A percentile compares a stretch with the other conserved stretches of the same genome.
Evolutionary conservation across 75 land plant genomes (phyloP).

Genomic region (Pinus taeda): DNA sequence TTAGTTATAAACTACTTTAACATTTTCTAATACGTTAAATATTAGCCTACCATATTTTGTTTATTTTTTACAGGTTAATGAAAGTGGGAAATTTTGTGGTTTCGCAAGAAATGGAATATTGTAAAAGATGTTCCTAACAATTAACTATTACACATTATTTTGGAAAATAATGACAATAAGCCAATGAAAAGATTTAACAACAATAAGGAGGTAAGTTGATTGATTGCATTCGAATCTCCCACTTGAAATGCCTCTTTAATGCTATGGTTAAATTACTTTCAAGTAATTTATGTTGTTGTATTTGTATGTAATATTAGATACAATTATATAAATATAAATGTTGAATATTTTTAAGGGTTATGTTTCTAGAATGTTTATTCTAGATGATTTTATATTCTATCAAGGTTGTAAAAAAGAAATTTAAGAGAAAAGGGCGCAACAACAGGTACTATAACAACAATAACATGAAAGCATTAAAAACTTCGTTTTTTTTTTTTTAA

Average conservation of each 20-base stretch:
- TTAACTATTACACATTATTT: conserved; percentile 55
- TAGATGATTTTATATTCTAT: conserved; percentile 71
- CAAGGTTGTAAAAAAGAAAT: conserved; percentile 51
- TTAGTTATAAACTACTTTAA: no score
- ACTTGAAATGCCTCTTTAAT: not conserved
- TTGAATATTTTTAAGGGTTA: conserved; percentile 66
- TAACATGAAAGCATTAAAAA: not conserved
- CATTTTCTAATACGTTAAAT: no score
- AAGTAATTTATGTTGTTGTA: not conserved
- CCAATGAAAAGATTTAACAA: conserved; percentile 61
- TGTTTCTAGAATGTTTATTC: conserved; percentile 41
- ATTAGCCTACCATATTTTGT: no score
- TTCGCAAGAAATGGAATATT: conserved; percentile 66
- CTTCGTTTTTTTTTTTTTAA: not conserved
- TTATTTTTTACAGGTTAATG: no score
- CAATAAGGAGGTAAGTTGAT: conserved; percentile 36
- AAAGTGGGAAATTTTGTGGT: no score
- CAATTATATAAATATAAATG: conserved; percentile 58
- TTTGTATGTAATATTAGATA: conserved; percentile 45
- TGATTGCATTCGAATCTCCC: not conserved
- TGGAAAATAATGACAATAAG: conserved; percentile 68
- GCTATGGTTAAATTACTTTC: not conserved
- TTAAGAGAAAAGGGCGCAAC: conserved; percentile 37
- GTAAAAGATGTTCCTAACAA: conserved; percentile 70
- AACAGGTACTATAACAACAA: not conserved